Conservation (phyloP, 164 flowering plant species). For the Aristolochia fimbriata region DNA sequence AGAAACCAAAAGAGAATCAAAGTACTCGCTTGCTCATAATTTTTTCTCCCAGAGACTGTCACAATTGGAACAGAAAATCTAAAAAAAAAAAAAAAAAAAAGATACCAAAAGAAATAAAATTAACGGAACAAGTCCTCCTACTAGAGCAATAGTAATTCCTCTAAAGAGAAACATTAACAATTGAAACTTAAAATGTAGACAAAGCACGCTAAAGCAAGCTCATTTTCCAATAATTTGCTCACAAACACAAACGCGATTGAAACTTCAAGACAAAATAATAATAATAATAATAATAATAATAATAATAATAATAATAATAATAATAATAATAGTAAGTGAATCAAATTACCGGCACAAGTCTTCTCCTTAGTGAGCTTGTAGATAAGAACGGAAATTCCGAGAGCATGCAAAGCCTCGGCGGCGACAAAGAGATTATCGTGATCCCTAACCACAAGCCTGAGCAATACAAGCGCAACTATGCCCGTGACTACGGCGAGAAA, state of each 20-base stretch:
- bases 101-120: no score
- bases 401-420: slow-evolving; percentile 28
- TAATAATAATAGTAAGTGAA: background rate
- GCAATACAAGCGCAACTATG: slow-evolving; percentile 23
- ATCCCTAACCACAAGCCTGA: slow-evolving; percentile 24
- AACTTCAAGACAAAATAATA: background rate
- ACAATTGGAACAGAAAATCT: no score
- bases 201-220: background rate
- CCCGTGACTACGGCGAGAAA: slow-evolving; percentile 23
- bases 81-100: no score
- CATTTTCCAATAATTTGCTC: background rate
- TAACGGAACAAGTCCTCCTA: no score
- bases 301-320: background rate
- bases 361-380: slow-evolving; percentile 29
- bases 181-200: background rate
- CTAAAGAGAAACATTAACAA: no score
- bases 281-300: background rate
- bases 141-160: no score
- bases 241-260: no score
- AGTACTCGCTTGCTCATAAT: no score
- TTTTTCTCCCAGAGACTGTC: no score
- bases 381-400: slow-evolving; percentile 29
- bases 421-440: slow-evolving; percentile 32
- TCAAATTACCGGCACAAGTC: slow-evolving; percentile 24
- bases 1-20: no score